Evolutionary conservation across 2,329 filamentous ascomycete species (phyloP).

Genomic region (Zymoseptoria tritici): DNA sequence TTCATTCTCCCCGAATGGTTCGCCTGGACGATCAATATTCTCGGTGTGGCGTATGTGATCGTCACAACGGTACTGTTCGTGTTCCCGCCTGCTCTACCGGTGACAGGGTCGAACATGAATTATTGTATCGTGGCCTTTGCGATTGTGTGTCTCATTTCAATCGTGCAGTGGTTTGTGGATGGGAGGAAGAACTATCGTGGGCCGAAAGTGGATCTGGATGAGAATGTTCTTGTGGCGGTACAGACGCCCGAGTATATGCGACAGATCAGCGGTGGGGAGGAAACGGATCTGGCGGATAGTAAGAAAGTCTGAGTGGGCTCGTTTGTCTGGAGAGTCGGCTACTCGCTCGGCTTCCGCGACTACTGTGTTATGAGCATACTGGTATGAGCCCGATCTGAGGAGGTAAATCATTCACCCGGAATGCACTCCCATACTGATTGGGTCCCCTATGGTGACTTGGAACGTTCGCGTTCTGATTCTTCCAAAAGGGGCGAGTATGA

Average conservation of each 20-base stretch:
- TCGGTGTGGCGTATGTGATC: slow-evolving; percentile 58
- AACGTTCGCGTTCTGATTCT: too few relatives aligned
- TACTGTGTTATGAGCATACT: neutral
- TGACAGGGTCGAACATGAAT: slow-evolving; percentile 62
- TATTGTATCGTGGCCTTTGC: slow-evolving; percentile 52
- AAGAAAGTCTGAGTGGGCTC: neutral
- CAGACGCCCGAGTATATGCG: slow-evolving; percentile 10
- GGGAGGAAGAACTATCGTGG: slow-evolving; percentile 55
- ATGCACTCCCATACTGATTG: too few relatives aligned
- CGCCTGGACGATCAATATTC: slow-evolving; percentile 53
- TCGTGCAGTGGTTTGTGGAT: slow-evolving; percentile 53
- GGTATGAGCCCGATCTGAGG: too few relatives aligned
- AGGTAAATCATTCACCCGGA: too few relatives aligned
- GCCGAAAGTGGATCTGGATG: slow-evolving; percentile 31
- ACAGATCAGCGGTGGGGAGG: neutral
- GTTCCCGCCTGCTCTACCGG: slow-evolving; percentile 61
- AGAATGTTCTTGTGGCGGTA: slow-evolving; percentile 23
- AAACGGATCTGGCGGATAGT: neutral
- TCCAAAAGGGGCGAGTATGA: too few relatives aligned
- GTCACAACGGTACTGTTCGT: slow-evolving; percentile 70
- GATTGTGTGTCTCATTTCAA: slow-evolving; percentile 50
- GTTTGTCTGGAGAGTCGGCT: too few relatives aligned
- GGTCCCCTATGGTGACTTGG: too few relatives aligned
- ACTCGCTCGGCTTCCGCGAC: too few relatives aligned
- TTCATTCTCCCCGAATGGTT: slow-evolving; percentile 50